Base-by-base conservation (phyloP, 2,329 filamentous ascomycete genomes). In the Fusarium neocosmosporiellum region DNA sequence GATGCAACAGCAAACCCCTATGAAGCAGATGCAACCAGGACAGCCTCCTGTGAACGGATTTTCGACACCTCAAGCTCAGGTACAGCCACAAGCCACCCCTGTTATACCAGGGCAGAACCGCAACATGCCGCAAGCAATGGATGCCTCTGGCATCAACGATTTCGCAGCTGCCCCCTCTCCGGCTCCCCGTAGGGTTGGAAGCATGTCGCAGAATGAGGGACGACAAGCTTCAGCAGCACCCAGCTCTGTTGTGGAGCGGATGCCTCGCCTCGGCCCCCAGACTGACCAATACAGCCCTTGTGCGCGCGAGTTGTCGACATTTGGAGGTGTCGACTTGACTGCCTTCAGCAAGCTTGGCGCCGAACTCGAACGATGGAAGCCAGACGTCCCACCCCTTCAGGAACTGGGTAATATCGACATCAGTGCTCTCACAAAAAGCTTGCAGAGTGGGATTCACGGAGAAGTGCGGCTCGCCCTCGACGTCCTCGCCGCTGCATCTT, bases 391-490 rank as follows among this genome's bases (percentile, higher is more conserved):
- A 0, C 85, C 87, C 3, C 87, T 95, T 20, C 85, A 88, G 24
- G 95, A 98, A 76, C 87, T 98, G 60, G 96, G 96, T 10, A 88
- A 94, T 22, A 93, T 98, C 71, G 96, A 99, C 78, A 92, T 98
- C 31, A 92, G 95, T 74, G 95, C 96, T 22, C 87, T 99, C 43
- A 98, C 92, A 1, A 93, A 95, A 85, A 95, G 94, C 77, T 85
- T 99, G 39, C 95, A 98, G 79, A 97, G 93, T 63, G 96, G 96
- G 1, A 93, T 98, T 48, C 92, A 95, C 76, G 91, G 91, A 7
- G 96, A 99, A 83, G 92, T 98, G n/a, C 91, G 96, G 11, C 84
- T 98, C 70, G 96, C 96, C 3, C 85, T 99, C 50, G 96, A 98
- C 80, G 94, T 93, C 0, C 85, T 99, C 37, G 91, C 91, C 11